Conservation (phyloP, 2,329 filamentous ascomycete species). For the Aspergillus uvarum region DNA sequence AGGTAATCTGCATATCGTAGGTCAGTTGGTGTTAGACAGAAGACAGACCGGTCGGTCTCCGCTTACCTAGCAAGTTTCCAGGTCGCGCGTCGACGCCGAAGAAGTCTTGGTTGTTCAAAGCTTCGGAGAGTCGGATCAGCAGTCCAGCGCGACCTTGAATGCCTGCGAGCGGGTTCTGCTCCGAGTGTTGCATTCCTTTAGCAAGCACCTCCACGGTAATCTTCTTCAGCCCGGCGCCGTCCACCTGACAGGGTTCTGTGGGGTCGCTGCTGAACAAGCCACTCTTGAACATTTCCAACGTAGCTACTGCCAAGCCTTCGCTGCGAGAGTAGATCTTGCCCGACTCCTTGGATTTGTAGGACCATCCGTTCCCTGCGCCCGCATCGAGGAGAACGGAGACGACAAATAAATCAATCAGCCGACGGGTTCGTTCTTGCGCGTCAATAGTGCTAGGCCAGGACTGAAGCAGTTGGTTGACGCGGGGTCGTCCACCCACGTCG, state of each 20-base stretch:
- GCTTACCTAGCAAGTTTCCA: slow-evolving; percentile 86
- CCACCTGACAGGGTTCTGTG: slow-evolving; percentile 82
- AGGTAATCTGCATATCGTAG: slow-evolving; percentile 67
- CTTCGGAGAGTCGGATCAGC: slow-evolving; percentile 70
- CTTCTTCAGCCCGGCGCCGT: slow-evolving; percentile 73
- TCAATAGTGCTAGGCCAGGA: slow-evolving; percentile 53
- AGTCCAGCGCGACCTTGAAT: slow-evolving; percentile 81
- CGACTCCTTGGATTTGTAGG: slow-evolving; percentile 87
- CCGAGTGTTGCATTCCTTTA: slow-evolving; percentile 78
- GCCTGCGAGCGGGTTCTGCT: slow-evolving; percentile 78
- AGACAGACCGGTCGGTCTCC: background rate
- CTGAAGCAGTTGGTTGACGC: slow-evolving; percentile 51
- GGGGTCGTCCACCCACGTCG: slow-evolving; percentile 56
- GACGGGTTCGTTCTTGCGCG: slow-evolving; percentile 52
- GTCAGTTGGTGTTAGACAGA: background rate
- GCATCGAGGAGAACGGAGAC: slow-evolving; percentile 64
- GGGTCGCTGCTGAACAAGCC: slow-evolving; percentile 84
- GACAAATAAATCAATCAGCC: slow-evolving; percentile 62
- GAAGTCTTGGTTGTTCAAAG: slow-evolving; percentile 75
- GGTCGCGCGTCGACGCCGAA: slow-evolving; percentile 83
- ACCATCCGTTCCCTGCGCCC: slow-evolving; percentile 86
- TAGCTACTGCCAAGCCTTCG: slow-evolving; percentile 79
- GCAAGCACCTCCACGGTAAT: slow-evolving; percentile 74
- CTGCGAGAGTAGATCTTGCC: slow-evolving; percentile 79
- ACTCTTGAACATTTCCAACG: slow-evolving; percentile 88